phyloP scores from a whole-genome alignment of 2,329 filamentous ascomycete species.

The Aspergillus sp. region DNA sequence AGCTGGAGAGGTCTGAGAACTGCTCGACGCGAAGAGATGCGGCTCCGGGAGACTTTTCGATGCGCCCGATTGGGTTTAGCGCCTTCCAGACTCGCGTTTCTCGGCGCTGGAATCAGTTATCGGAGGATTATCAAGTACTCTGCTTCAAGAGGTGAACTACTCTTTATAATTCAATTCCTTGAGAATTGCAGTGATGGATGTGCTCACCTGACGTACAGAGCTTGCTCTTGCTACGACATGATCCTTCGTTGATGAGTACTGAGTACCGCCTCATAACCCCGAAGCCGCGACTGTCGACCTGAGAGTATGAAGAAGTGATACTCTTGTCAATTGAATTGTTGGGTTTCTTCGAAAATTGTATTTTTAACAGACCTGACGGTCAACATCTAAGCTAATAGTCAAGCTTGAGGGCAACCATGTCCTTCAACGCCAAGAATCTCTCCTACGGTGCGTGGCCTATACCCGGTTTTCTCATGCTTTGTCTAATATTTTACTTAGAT shows the following conservation, averaged over 20 bases:
- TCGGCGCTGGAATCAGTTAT: too few species aligned
- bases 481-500: conserved; percentile 18
- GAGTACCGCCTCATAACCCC: neutral
- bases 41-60: conserved; percentile 32
- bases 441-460: conserved; percentile 30
- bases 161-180: neutral
- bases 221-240: neutral
- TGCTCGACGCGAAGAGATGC: conserved; percentile 23
- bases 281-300: neutral
- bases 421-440: conserved; percentile 37
- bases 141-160: neutral
- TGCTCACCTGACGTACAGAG: neutral
- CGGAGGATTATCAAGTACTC: too few species aligned
- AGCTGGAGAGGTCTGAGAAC: conserved; percentile 11
- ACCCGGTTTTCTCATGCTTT: neutral
- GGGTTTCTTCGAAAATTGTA: neutral
- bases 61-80: conserved; percentile 27
- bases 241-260: neutral
- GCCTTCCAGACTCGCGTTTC: conserved; percentile 1
- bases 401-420: conserved; percentile 20
- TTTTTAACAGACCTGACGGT: neutral
- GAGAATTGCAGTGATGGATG: neutral
- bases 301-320: neutral
- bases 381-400: neutral
- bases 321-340: neutral